These are phyloP conservation scores for Nigrograna mackinnonii DNA, from an alignment of 2,329 filamentous ascomycete genomes.

Conservation along the genomic window DNA sequence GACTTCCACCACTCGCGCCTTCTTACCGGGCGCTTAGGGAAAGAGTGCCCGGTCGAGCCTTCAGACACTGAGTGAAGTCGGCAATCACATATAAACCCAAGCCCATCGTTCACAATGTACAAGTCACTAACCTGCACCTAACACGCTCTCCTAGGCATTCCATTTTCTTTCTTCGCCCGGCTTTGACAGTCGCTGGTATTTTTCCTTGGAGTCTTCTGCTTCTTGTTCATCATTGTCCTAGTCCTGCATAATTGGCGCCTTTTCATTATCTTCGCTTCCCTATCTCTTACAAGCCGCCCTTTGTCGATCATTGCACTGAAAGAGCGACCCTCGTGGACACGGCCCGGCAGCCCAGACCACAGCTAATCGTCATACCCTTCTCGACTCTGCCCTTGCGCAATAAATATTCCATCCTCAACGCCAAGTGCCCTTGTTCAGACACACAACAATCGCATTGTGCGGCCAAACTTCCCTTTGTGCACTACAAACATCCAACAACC, in stretches of 20 bases:
- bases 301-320: constrained; percentile 30
- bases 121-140: not conserved
- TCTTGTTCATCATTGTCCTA: not conserved
- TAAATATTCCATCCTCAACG: constrained; percentile 2
- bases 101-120: not conserved
- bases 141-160: not conserved
- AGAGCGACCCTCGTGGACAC: constrained; percentile 13
- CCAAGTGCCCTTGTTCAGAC: not conserved
- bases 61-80: too few relatives aligned
- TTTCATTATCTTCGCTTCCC: constrained; percentile 4
- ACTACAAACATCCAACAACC: not conserved
- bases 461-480: too few relatives aligned
- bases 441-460: too few relatives aligned
- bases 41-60: too few relatives aligned
- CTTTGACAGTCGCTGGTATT: constrained; percentile 14
- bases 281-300: constrained; percentile 9
- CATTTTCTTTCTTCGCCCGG: constrained; percentile 11
- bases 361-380: constrained; percentile 20
- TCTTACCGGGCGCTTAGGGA: not conserved
- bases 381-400: constrained; percentile 4
- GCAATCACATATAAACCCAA: too few relatives aligned
- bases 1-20: not conserved
- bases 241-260: not conserved
- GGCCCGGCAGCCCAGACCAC: constrained; percentile 17
- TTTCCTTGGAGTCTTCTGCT: constrained; percentile 4